Conservation (phyloP, 306 rosid genomes). For the Bauhinia variegata region DNA sequence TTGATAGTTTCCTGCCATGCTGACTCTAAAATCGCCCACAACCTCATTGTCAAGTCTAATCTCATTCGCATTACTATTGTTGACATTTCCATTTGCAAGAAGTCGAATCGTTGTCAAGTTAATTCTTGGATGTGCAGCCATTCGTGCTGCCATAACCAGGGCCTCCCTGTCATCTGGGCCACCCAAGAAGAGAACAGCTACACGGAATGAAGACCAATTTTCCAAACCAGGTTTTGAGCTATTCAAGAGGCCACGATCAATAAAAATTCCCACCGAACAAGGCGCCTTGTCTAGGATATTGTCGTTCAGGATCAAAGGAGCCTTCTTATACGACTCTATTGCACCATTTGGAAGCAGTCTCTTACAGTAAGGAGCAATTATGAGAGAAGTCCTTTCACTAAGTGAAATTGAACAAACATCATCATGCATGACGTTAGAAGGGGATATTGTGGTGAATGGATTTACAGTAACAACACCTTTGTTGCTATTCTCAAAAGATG, state of each 20-base stretch:
- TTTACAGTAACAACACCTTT: conserved; percentile 18
- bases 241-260: conserved; percentile 37
- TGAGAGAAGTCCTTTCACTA: conserved; percentile 24
- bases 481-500: conserved; percentile 25
- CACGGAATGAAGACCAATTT: conserved; percentile 16
- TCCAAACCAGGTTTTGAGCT: not conserved
- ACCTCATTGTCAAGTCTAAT: conserved; percentile 30
- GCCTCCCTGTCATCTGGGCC: conserved; percentile 52
- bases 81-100: not conserved
- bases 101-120: conserved; percentile 36
- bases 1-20: conserved; percentile 17
- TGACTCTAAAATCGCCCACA: conserved; percentile 22
- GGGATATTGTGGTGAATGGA: conserved; percentile 39
- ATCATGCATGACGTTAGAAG: conserved; percentile 39
- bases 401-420: conserved; percentile 42
- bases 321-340: not conserved
- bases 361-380: conserved; percentile 36
- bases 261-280: conserved; percentile 41
- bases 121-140: conserved; percentile 38
- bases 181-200: conserved; percentile 45
- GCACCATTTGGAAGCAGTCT: conserved; percentile 19
- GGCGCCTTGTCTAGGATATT: conserved; percentile 41
- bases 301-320: conserved; percentile 26
- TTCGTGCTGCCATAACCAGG: conserved; percentile 37
- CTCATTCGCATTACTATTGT: conserved; percentile 6